These are phyloP conservation scores for Alternaria sp. DNA, from an alignment of 2,329 filamentous ascomycete genomes.

Conservation along the genomic window DNA sequence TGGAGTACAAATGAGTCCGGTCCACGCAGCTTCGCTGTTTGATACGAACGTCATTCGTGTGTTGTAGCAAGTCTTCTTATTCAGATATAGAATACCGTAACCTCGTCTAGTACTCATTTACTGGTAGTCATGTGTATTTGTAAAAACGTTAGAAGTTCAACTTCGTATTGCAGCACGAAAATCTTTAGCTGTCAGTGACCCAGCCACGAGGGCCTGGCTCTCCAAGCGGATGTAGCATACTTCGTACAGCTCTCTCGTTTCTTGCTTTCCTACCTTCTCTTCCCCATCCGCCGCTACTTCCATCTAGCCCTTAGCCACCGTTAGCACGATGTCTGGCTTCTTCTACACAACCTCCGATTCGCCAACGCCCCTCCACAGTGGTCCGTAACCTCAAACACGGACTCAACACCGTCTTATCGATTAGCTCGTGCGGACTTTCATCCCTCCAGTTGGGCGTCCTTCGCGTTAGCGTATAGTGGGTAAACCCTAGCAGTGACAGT, in stretches of 20 bases:
- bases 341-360: background rate
- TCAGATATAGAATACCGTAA: background rate
- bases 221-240: background rate
- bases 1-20: background rate
- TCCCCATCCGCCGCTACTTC: background rate
- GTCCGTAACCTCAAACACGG: background rate
- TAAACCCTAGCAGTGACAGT: slow-evolving; percentile 2
- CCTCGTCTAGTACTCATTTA: background rate
- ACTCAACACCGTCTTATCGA: background rate
- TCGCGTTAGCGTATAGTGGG: background rate
- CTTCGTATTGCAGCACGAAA: background rate
- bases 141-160: too few species aligned
- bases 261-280: background rate
- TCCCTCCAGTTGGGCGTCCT: background rate
- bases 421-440: background rate
- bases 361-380: background rate
- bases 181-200: background rate
- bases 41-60: background rate
- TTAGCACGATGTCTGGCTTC: background rate
- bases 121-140: too few species aligned
- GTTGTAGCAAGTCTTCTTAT: background rate
- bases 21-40: background rate
- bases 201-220: background rate
- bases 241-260: background rate
- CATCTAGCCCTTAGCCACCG: slow-evolving; percentile 1